Percentiles rank a stretch among this genome's conserved stretches.
Evolutionary conservation across 2,329 filamentous ascomycete genomes (phyloP).

Genomic region (Fusarium sp.): DNA sequence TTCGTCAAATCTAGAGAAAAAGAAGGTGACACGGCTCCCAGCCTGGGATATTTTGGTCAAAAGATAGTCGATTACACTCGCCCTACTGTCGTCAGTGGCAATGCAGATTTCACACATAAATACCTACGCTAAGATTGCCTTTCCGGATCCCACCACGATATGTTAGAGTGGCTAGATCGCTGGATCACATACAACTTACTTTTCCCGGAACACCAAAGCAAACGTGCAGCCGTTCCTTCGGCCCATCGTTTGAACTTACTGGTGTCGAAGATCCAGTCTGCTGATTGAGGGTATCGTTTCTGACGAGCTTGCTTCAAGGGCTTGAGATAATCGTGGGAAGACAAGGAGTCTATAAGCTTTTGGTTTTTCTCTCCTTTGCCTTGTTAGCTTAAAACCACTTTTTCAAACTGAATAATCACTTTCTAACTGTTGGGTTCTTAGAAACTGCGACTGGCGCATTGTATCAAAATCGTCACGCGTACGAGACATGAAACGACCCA

Average conservation of each 20-base stretch:
- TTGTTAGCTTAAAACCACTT: fast-evolving
- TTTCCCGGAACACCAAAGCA: slow-evolving; percentile 46
- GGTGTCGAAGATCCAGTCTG: slow-evolving; percentile 42
- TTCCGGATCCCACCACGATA: slow-evolving; percentile 41
- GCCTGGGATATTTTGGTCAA: fast-evolving
- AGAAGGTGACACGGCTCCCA: fast-evolving
- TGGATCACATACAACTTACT: slow-evolving; percentile 26
- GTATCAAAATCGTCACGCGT: fast-evolving
- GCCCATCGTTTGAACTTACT: slow-evolving; percentile 41
- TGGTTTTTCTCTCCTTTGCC: slow-evolving; percentile 21
- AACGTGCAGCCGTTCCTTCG: not conserved
- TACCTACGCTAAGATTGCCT: slow-evolving; percentile 27
- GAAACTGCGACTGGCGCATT: fast-evolving
- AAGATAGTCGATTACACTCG: not conserved
- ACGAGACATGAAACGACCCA: fast-evolving
- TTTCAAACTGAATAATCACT: fast-evolving
- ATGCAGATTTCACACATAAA: fast-evolving
- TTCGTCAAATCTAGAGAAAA: not conserved
- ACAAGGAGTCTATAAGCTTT: slow-evolving; percentile 43
- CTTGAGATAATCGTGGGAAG: slow-evolving; percentile 36
- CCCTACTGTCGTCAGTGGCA: fast-evolving
- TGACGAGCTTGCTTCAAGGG: slow-evolving; percentile 42
- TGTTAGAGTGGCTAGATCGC: fast-evolving
- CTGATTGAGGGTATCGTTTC: slow-evolving; percentile 42
- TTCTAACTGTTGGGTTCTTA: fast-evolving